A percentile compares a stretch with the other conserved stretches of the same genome.
Evolutionary conservation across 192 early-diverging fungal genomes (phyloP).

Genomic region (Coemansia erecta): DNA sequence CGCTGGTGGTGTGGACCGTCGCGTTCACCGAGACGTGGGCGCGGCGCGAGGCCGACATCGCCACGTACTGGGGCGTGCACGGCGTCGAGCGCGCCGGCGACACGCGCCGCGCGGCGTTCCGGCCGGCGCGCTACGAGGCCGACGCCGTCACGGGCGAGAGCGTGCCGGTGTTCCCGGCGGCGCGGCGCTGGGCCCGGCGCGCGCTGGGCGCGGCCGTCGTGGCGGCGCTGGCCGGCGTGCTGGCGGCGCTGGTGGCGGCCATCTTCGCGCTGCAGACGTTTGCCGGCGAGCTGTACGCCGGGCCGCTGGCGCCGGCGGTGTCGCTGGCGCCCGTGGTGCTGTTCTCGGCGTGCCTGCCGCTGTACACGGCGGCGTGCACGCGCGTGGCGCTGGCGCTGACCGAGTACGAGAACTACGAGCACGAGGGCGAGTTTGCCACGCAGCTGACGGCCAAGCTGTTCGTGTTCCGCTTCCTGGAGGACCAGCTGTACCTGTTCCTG

Average conservation of each 20-base stretch:
- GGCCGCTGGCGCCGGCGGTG: constrained; percentile 63
- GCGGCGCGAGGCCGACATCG: constrained; percentile 67
- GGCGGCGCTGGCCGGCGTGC: constrained; percentile 56
- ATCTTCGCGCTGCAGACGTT: constrained; percentile 78
- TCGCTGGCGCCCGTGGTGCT: constrained; percentile 70
- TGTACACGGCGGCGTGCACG: constrained; percentile 65
- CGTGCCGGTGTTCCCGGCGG: constrained; percentile 68
- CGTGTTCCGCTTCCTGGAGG: constrained; percentile 77
- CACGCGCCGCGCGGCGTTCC: constrained; percentile 66
- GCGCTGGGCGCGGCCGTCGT: constrained; percentile 59
- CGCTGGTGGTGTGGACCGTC: constrained; percentile 66
- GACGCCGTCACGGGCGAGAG: constrained; percentile 76
- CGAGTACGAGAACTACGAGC: constrained; percentile 82
- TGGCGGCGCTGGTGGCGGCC: constrained; percentile 61
- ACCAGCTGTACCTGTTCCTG: constrained; percentile 81
- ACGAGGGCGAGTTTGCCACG: constrained; percentile 65
- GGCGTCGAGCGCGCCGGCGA: constrained; percentile 46
- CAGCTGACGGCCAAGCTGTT: constrained; percentile 82
- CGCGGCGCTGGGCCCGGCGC: constrained; percentile 67
- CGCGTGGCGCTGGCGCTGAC: constrained; percentile 62
- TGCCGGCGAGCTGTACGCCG: constrained; percentile 77
- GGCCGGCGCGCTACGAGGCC: constrained; percentile 54
- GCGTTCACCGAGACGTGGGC: constrained; percentile 82
- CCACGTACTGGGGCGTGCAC: constrained; percentile 71
- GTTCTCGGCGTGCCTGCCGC: constrained; percentile 72